A percentile compares a stretch with the other conserved stretches of the same genome.
phyloP scores from a whole-genome alignment of 257 asterid species.

The Leptodermis oblonga region DNA sequence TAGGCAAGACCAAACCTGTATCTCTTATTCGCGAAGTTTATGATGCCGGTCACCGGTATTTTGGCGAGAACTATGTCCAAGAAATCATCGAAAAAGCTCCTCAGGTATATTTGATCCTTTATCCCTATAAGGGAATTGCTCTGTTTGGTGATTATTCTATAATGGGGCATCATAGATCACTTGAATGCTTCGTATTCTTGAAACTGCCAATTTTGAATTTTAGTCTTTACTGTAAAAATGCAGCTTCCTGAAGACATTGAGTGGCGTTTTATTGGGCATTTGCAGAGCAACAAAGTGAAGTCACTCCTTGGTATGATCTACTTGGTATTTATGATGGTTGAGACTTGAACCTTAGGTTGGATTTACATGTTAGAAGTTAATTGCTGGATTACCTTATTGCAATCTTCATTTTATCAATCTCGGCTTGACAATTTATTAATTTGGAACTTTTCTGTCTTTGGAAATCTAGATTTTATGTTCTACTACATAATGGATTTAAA shows the following conservation, averaged over 20 bases:
- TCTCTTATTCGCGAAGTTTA: slow-evolving; percentile 61
- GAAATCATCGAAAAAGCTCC: slow-evolving; percentile 84
- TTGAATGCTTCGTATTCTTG: too few species aligned
- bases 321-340: background rate
- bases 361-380: background rate
- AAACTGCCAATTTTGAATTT: background rate
- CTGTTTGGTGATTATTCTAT: background rate
- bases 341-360: background rate
- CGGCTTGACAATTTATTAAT: background rate
- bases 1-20: slow-evolving; percentile 73
- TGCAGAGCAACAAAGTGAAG: slow-evolving; percentile 88
- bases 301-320: slow-evolving; percentile 48
- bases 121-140: background rate
- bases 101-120: slow-evolving; percentile 39
- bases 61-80: slow-evolving; percentile 83
- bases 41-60: slow-evolving; percentile 70
- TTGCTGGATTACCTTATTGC: background rate
- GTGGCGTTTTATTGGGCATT: slow-evolving; percentile 86
- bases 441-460: background rate
- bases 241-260: slow-evolving; percentile 82
- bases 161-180: background rate
- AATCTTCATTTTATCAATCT: background rate
- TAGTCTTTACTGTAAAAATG: too few species aligned
- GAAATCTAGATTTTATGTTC: background rate
- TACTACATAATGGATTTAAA: background rate